phyloP scores from a whole-genome alignment of 306 rosid species.

The Arachis stenosperma region DNA sequence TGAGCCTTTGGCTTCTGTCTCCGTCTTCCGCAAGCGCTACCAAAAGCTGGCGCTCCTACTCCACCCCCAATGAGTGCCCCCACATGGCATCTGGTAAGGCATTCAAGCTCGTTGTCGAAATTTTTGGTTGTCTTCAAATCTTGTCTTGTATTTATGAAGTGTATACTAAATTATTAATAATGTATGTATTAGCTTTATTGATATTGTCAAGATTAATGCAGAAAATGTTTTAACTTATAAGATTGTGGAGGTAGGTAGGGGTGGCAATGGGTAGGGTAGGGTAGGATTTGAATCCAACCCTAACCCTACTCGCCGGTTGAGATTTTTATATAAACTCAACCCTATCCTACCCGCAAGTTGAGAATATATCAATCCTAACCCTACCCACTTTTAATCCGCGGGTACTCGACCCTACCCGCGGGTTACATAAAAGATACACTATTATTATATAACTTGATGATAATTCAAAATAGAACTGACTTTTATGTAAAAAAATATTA shows the following conservation, averaged over 20 bases:
- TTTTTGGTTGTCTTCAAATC: slow-evolving; percentile 61
- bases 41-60: slow-evolving; percentile 68
- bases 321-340: too few species aligned
- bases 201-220: not conserved
- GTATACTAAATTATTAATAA: not conserved
- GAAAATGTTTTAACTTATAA: slow-evolving; percentile 63
- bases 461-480: too few species aligned
- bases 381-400: too few species aligned
- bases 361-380: too few species aligned
- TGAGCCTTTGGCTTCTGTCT: slow-evolving; percentile 62
- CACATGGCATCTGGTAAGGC: slow-evolving; percentile 69
- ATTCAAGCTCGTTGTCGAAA: slow-evolving; percentile 72
- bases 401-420: too few species aligned
- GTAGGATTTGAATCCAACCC: too few species aligned
- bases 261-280: too few species aligned
- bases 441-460: too few species aligned
- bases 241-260: slow-evolving; percentile 62
- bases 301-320: too few species aligned
- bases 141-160: not conserved
- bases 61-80: slow-evolving; percentile 74
- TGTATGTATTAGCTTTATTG: not conserved
- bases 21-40: slow-evolving; percentile 62
- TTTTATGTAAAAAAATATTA: too few species aligned
- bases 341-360: too few species aligned
- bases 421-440: too few species aligned